Evolutionary conservation across 2,329 filamentous ascomycete species (phyloP).

Genomic region (Juglanconis sp.): DNA sequence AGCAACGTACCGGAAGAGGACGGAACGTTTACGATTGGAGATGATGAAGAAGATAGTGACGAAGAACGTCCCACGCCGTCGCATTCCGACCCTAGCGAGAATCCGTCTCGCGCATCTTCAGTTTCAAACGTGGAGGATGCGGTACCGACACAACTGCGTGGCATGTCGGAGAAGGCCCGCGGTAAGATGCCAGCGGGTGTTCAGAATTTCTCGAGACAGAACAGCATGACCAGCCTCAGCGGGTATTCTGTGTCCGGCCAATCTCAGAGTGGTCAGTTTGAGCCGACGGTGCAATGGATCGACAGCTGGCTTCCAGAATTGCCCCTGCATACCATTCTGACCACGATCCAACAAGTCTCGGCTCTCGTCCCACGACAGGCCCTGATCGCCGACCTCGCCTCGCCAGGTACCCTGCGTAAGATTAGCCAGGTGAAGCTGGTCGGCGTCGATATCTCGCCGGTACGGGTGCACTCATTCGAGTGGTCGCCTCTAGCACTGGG

Average conservation of each 20-base stretch:
- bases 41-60: constrained; percentile 63
- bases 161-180: constrained; percentile 95
- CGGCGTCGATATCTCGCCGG: constrained; percentile 70
- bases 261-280: constrained; percentile 62
- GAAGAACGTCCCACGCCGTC: constrained; percentile 55
- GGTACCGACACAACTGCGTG: constrained; percentile 76
- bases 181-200: constrained; percentile 90
- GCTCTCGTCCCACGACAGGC: constrained; percentile 54
- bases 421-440: constrained; percentile 62
- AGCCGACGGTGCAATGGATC: constrained; percentile 80
- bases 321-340: constrained; percentile 81
- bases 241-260: constrained; percentile 59
- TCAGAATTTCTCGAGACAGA: constrained; percentile 82
- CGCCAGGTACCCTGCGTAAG: constrained; percentile 46
- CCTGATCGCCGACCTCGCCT: constrained; percentile 38
- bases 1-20: constrained; percentile 75
- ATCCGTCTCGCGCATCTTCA: constrained; percentile 64
- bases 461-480: constrained; percentile 85
- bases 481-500: constrained; percentile 88
- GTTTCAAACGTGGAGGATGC: constrained; percentile 69
- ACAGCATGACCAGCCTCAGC: constrained; percentile 78
- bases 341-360: constrained; percentile 66
- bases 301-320: constrained; percentile 91
- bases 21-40: constrained; percentile 81
- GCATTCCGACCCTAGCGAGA: constrained; percentile 61